phyloP scores from a whole-genome alignment of 768 basidiomycete species.

The Podaxis sp. region DNA sequence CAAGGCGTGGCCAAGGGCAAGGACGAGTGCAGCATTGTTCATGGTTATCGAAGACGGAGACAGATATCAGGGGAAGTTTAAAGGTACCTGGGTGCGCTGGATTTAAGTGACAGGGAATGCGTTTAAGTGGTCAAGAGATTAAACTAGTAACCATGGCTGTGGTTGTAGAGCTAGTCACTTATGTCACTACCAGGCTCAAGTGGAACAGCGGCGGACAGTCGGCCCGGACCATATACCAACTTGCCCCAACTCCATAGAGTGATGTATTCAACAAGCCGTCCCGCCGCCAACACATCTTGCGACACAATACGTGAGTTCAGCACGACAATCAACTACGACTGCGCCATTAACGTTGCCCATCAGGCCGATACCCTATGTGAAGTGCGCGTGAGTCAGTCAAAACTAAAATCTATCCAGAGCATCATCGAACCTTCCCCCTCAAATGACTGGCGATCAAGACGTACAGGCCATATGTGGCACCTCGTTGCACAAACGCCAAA shows the following conservation, averaged over 20 bases:
- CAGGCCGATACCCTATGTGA: not conserved
- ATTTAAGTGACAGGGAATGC: not conserved
- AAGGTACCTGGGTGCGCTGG: not conserved
- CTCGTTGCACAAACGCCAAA: not conserved
- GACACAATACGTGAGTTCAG: not conserved
- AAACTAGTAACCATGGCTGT: not conserved
- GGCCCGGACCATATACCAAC: not conserved
- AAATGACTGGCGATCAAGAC: not conserved
- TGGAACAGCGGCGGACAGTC: not conserved
- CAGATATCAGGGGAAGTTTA: too few species aligned
- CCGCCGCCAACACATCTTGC: not conserved
- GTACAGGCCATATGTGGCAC: not conserved
- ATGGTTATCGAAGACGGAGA: slow-evolving; percentile 30
- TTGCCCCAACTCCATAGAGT: not conserved
- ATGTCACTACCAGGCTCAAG: not conserved
- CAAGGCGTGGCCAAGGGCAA: slow-evolving; percentile 25
- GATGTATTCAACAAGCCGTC: not conserved
- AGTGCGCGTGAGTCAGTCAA: not conserved
- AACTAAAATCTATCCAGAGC: not conserved
- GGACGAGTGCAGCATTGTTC: slow-evolving; percentile 47
- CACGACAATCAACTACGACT: not conserved
- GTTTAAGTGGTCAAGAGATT: not conserved
- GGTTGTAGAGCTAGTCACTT: not conserved
- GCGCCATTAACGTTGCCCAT: not conserved
- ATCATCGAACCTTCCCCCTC: not conserved